Conservation (phyloP, 306 rosid species). For the Urtica urens region DNA sequence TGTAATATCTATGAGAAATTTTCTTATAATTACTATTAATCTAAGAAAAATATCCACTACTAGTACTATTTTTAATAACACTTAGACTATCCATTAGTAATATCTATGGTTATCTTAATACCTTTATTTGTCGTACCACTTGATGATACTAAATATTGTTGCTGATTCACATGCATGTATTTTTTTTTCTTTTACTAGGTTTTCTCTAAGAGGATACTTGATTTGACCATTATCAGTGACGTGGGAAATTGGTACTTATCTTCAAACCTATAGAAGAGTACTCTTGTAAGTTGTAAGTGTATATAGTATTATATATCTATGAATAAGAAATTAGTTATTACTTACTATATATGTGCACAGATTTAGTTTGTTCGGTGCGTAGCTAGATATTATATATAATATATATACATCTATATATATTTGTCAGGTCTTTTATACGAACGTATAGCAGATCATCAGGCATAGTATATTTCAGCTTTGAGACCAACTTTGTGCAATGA, state of each 20-base stretch:
- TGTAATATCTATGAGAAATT: no score
- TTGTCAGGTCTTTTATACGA: background rate
- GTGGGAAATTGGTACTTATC: background rate
- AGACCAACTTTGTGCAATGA: background rate
- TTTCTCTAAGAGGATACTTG: conserved; percentile 12
- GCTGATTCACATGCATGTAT: background rate
- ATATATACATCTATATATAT: no score
- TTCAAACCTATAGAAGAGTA: background rate
- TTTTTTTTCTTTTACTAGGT: background rate
- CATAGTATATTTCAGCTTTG: background rate
- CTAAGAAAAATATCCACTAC: no score
- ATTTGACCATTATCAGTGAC: background rate
- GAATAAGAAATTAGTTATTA: background rate
- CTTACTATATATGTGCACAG: no score
- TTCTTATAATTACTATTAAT: no score
- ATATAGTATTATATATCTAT: background rate
- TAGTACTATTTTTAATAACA: no score
- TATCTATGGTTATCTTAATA: no score
- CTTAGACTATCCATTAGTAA: no score
- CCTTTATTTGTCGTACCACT: no score
- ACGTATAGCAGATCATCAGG: background rate
- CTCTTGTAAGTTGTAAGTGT: background rate
- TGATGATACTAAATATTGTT: no score
- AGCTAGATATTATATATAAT: no score
- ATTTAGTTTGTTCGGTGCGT: background rate